Conservation (phyloP, 345 rosid genomes). For the Melastoma malabathricum region DNA sequence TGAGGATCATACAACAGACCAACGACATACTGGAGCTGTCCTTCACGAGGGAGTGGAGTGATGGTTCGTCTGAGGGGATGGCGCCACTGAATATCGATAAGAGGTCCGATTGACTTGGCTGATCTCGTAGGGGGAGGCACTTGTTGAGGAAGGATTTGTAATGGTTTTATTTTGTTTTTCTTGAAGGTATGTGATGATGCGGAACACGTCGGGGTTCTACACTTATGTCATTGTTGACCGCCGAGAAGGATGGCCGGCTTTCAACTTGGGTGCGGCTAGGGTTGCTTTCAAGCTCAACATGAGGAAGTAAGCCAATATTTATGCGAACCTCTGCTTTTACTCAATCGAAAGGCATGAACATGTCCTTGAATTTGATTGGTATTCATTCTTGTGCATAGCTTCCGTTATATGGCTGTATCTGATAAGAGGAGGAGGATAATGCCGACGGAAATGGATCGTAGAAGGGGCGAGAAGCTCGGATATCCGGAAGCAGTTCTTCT, state of each 20-base stretch:
- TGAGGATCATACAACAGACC: constrained; percentile 25
- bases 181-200: constrained; percentile 43
- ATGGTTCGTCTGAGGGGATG: constrained; percentile 10
- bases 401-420: constrained; percentile 56
- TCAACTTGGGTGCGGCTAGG: constrained; percentile 59
- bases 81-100: constrained; percentile 68
- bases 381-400: constrained; percentile 17
- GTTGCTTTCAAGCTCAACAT: constrained; percentile 53
- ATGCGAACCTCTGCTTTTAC: neutral
- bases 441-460: constrained; percentile 59
- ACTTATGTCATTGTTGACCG: constrained; percentile 55
- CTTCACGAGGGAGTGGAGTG: constrained; percentile 39
- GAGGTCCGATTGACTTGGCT: constrained; percentile 22
- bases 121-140: too few species aligned
- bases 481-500: constrained; percentile 65
- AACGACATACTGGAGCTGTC: constrained; percentile 56
- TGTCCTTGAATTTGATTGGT: neutral
- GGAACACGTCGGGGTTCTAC: constrained; percentile 58
- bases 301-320: constrained; percentile 19
- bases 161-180: neutral
- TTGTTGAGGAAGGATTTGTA: neutral
- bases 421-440: constrained; percentile 54
- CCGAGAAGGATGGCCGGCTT: constrained; percentile 59
- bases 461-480: constrained; percentile 29
- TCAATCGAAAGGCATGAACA: neutral